Conservation (phyloP, 2,329 filamentous ascomycete species). For the Onygenales sp. region DNA sequence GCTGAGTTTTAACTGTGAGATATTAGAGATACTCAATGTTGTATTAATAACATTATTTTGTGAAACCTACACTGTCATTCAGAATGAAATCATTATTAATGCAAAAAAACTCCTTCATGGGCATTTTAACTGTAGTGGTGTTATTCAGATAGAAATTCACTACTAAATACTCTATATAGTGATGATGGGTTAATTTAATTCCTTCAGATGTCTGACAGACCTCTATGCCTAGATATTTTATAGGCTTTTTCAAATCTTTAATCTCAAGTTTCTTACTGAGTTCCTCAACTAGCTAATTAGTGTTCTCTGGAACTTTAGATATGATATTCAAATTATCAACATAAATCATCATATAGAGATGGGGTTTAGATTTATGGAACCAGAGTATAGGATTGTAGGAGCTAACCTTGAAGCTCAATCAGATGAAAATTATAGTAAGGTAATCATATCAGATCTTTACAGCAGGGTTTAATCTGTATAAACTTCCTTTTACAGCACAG, state of each 20-base stretch:
- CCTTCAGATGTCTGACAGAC: too few species aligned
- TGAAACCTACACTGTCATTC: not conserved
- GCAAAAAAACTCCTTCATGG: not conserved
- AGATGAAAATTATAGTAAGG: too few species aligned
- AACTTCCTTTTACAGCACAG: fast-evolving
- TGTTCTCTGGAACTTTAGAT: not conserved
- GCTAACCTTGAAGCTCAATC: too few species aligned
- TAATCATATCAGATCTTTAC: too few species aligned
- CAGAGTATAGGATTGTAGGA: too few species aligned
- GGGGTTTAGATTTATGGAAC: too few species aligned
- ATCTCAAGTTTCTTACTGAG: too few species aligned
- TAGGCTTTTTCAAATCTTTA: too few species aligned
- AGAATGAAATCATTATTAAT: not conserved
- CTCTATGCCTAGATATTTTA: too few species aligned
- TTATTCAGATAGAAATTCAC: not conserved
- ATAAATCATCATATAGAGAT: too few species aligned
- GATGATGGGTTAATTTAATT: not conserved
- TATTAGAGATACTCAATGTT: not conserved
- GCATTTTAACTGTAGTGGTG: not conserved
- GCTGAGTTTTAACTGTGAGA: not conserved
- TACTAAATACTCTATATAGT: not conserved
- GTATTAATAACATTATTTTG: not conserved
- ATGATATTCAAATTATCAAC: not conserved
- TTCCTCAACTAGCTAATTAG: not conserved
- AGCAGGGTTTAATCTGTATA: too few species aligned